Base-by-base conservation (phyloP, 1,139 yeast species). In the Protomyces gravidus region DNA sequence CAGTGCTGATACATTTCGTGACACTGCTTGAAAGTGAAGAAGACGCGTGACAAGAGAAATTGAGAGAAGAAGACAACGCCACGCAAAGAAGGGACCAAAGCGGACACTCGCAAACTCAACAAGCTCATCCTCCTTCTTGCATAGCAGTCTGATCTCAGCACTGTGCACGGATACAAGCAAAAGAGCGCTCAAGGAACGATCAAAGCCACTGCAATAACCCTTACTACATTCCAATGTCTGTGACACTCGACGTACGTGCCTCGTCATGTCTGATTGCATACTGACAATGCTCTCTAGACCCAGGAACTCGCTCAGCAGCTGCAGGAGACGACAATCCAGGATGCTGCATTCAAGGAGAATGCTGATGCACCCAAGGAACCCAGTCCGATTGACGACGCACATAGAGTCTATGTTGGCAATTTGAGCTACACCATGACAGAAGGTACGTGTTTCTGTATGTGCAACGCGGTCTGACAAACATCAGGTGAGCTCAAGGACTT, bases 361-460 rank as follows among this genome's bases (percentile, higher is more conserved):
- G n/a, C 36, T 6, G 21, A 25, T 17, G 51, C 58, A n/a, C 46
- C 25, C 42, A 53, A 55, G 49, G 50, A 55, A 19, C 33, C 60
- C 23, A 32, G 60, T 50, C 49, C 62, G 30, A 47, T 63, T 27
- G 59, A 49, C 21, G 66, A 65, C 47, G 57, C 64, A 45, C 63
- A 66, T 26, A 60, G 67, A n/a, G 36, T 71, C 33, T 70, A 67
- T 61, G 63, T 71, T 55, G 73, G 75, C 46, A 71, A 70, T 63
- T 61, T 74, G 52, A 72, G 73, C 27, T 66, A 63, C 66, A 64
- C 63, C 30, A 64, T 71, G 27, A 65, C 66, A 32, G 65, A 63
- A 32, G 67, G 66, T 28, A 69, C 68, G 58, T 70, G 53, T 60
- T 62, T 56, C 21, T 40, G 45, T 6, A 21, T 19, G 45, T 11